A percentile compares a stretch with the other conserved stretches of the same genome.
Conservation (phyloP, 2,329 filamentous ascomycete genomes). For the Leptographium procerum region DNA sequence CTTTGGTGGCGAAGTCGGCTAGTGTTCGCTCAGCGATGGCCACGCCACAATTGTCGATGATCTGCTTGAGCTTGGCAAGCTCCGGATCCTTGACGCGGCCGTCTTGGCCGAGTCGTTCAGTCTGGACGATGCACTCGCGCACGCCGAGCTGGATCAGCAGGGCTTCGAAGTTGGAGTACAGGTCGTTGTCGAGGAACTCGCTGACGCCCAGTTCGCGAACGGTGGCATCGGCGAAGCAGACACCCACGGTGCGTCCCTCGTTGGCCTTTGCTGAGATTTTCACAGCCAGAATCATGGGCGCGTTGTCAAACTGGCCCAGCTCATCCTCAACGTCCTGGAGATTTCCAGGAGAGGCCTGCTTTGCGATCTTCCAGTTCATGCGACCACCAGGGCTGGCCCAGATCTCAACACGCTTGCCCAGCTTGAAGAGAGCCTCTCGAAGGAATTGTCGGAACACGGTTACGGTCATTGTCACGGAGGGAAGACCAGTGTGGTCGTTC, state of each 20-base stretch:
- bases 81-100: slow-evolving; percentile 75
- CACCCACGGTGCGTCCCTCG: slow-evolving; percentile 77
- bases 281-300: slow-evolving; percentile 89
- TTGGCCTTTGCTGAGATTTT: slow-evolving; percentile 82
- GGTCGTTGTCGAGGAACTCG: slow-evolving; percentile 97
- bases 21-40: slow-evolving; percentile 71
- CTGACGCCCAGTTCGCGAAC: slow-evolving; percentile 91
- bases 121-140: slow-evolving; percentile 81
- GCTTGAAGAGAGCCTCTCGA: slow-evolving; percentile 80
- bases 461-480: slow-evolving; percentile 89
- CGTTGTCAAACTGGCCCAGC: slow-evolving; percentile 71
- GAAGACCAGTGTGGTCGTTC: slow-evolving; percentile 70
- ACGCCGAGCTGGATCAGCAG: slow-evolving; percentile 92
- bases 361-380: slow-evolving; percentile 84
- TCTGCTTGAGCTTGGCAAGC: slow-evolving; percentile 72
- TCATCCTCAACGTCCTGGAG: slow-evolving; percentile 96
- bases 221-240: slow-evolving; percentile 96
- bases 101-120: slow-evolving; percentile 49
- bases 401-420: slow-evolving; percentile 86
- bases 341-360: slow-evolving; percentile 91
- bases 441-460: slow-evolving; percentile 95
- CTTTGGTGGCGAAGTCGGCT: slow-evolving; percentile 72
- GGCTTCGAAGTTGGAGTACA: slow-evolving; percentile 96
- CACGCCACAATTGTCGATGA: slow-evolving; percentile 85
- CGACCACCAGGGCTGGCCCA: slow-evolving; percentile 66